Percentiles rank a stretch among this genome's conserved stretches.
phyloP scores from a whole-genome alignment of 108 stramenopile genomes.

The Skeletonema potamos region DNA sequence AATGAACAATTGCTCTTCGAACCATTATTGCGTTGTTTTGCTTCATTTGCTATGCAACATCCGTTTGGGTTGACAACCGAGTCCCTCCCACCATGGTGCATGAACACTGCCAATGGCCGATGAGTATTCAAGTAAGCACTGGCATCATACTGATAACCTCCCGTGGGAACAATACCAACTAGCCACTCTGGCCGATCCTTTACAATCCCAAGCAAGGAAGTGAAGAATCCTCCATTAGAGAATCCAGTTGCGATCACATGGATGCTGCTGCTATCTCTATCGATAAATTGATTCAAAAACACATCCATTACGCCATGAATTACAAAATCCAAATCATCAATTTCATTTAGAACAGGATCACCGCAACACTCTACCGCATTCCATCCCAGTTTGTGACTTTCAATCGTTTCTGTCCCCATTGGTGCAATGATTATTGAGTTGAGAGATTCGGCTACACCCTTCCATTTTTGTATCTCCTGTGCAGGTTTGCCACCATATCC shows the following conservation, averaged over 20 bases:
- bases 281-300: slow-evolving; percentile 5
- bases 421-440: slow-evolving; percentile 31
- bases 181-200: slow-evolving; percentile 17
- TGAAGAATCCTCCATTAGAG: slow-evolving; percentile 43
- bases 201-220: slow-evolving; percentile 31
- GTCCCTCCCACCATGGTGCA: slow-evolving; percentile 39
- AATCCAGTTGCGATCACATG: slow-evolving; percentile 42
- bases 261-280: neutral
- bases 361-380: slow-evolving; percentile 41
- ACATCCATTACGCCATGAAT: slow-evolving; percentile 7
- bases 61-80: slow-evolving; percentile 34
- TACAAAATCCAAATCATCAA: slow-evolving; percentile 38
- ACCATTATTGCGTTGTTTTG: neutral
- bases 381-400: slow-evolving; percentile 26
- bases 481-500: slow-evolving; percentile 22
- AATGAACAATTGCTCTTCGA: slow-evolving; percentile 23
- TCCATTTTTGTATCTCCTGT: slow-evolving; percentile 37
- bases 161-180: slow-evolving; percentile 41
- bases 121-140: slow-evolving; percentile 4
- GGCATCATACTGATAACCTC: slow-evolving; percentile 42
- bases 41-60: slow-evolving; percentile 14
- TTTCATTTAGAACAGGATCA: slow-evolving; percentile 20
- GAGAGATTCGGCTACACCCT: neutral
- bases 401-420: slow-evolving; percentile 5
- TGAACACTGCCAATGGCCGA: slow-evolving; percentile 26